phyloP scores from a whole-genome alignment of 306 rosid species.

The Benincasa hispida region DNA sequence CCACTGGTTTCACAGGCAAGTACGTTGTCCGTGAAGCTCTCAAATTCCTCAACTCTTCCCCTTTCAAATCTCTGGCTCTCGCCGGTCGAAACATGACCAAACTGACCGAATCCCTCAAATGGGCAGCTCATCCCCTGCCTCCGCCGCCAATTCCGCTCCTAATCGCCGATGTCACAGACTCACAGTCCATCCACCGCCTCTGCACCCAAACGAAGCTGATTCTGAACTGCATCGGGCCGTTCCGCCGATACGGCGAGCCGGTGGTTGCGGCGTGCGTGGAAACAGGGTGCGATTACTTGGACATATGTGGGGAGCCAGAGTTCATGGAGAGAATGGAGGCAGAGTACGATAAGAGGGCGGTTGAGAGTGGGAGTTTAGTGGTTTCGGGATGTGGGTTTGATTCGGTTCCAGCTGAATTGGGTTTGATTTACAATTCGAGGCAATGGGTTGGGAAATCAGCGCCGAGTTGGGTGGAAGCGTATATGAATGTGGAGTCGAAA shows the following conservation, averaged over 20 bases:
- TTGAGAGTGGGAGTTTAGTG: slow-evolving; percentile 42
- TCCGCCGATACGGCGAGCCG: slow-evolving; percentile 61
- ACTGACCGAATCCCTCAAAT: slow-evolving; percentile 40
- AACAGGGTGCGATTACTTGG: slow-evolving; percentile 63
- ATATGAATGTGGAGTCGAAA: slow-evolving; percentile 51
- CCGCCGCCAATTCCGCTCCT: slow-evolving; percentile 42
- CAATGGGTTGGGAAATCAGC: slow-evolving; percentile 41
- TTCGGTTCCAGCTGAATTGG: slow-evolving; percentile 80
- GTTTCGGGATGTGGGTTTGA: slow-evolving; percentile 86
- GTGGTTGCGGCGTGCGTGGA: slow-evolving; percentile 64
- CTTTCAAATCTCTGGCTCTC: slow-evolving; percentile 53
- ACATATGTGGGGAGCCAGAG: slow-evolving; percentile 74
- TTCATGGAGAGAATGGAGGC: slow-evolving; percentile 74
- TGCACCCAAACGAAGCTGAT: slow-evolving; percentile 47
- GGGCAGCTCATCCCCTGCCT: slow-evolving; percentile 49
- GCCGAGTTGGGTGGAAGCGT: slow-evolving; percentile 53
- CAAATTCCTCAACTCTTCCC: slow-evolving; percentile 50
- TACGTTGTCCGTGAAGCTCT: slow-evolving; percentile 60
- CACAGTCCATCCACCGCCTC: slow-evolving; percentile 44
- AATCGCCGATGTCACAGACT: slow-evolving; percentile 48
- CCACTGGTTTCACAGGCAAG: slow-evolving; percentile 86
- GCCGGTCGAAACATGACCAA: slow-evolving; percentile 64
- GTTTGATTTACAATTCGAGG: slow-evolving; percentile 51
- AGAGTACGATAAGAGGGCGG: slow-evolving; percentile 24
- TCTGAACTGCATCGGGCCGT: slow-evolving; percentile 88